Percentiles rank a stretch among this genome's conserved stretches.
These are phyloP conservation scores for Starmerella apicola DNA, from an alignment of 805 yeast genomes.

Conservation along the genomic window DNA sequence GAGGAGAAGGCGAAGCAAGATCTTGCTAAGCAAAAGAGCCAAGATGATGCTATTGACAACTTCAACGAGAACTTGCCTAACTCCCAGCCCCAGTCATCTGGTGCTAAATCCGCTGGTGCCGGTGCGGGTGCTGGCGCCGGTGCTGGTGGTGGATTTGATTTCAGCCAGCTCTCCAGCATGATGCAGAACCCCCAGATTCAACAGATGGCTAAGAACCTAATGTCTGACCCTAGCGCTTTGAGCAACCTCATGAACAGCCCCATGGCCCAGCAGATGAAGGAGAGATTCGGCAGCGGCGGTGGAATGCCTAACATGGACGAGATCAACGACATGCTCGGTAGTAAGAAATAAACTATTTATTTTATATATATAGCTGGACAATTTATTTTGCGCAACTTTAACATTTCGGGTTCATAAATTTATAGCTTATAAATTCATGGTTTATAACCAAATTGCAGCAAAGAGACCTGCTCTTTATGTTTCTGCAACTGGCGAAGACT, in stretches of 20 bases:
- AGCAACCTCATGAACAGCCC: constrained; percentile 69
- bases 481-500: constrained; percentile 17
- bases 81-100: no score
- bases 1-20: constrained; percentile 37
- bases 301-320: constrained; percentile 47
- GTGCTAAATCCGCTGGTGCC: background rate
- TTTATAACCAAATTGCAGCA: constrained; percentile 12
- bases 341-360: constrained; percentile 5
- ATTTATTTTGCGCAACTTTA: background rate
- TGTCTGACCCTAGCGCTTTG: constrained; percentile 75
- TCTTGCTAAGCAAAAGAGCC: background rate
- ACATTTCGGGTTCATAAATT: no score
- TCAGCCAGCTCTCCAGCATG: constrained; percentile 46
- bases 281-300: constrained; percentile 58
- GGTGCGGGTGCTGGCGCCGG: constrained; percentile 30
- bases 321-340: no score
- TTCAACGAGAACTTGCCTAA: background rate
- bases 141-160: constrained; percentile 59
- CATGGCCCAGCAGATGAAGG: constrained; percentile 71
- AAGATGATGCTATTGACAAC: constrained; percentile 1
- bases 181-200: constrained; percentile 85
- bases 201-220: constrained; percentile 79
- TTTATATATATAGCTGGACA: background rate
- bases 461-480: constrained; percentile 16
- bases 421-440: no score